Conservation (phyloP, 371 early-diverging fungal genomes). For the Coemansia sp. region DNA sequence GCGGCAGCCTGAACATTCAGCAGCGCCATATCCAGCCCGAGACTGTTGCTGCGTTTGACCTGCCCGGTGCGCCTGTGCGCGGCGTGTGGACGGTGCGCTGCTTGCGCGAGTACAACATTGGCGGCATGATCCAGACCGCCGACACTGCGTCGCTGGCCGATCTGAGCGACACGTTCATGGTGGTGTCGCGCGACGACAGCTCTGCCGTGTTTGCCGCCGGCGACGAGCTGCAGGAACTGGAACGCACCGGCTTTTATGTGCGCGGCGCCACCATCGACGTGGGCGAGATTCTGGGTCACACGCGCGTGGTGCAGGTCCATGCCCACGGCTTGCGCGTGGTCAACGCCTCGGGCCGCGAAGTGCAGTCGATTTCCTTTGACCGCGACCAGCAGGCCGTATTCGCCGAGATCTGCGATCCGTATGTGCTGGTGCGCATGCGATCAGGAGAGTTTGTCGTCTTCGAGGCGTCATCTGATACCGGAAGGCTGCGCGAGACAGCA, state of each 20-base stretch:
- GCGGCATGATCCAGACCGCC: constrained; percentile 34
- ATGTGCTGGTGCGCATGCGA: constrained; percentile 69
- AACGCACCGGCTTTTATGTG: constrained; percentile 71
- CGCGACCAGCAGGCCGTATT: constrained; percentile 37
- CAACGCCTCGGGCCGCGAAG: constrained; percentile 24
- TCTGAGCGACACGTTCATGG: constrained; percentile 32
- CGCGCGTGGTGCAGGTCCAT: constrained; percentile 39
- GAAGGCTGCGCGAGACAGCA: constrained; percentile 20
- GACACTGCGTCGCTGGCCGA: constrained; percentile 24
- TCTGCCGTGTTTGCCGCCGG: constrained; percentile 75
- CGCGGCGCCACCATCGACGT: constrained; percentile 69
- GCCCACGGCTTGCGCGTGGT: constrained; percentile 19
- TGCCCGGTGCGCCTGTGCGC: constrained; percentile 61
- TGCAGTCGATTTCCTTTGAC: constrained; percentile 19
- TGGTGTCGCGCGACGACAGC: constrained; percentile 39
- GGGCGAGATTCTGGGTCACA: constrained; percentile 18
- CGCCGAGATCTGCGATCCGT: constrained; percentile 79
- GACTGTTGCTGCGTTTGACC: constrained; percentile 65
- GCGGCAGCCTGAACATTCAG: constrained; percentile 78
- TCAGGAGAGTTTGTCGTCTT: constrained; percentile 64
- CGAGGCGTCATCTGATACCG: constrained; percentile 55
- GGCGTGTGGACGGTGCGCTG: constrained; percentile 63
- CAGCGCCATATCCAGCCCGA: constrained; percentile 78
- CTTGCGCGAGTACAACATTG: constrained; percentile 37
- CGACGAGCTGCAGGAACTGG: constrained; percentile 81